These are phyloP conservation scores for Anastatica hierochuntica DNA, from an alignment of 345 rosid species.

Conservation along the genomic window DNA sequence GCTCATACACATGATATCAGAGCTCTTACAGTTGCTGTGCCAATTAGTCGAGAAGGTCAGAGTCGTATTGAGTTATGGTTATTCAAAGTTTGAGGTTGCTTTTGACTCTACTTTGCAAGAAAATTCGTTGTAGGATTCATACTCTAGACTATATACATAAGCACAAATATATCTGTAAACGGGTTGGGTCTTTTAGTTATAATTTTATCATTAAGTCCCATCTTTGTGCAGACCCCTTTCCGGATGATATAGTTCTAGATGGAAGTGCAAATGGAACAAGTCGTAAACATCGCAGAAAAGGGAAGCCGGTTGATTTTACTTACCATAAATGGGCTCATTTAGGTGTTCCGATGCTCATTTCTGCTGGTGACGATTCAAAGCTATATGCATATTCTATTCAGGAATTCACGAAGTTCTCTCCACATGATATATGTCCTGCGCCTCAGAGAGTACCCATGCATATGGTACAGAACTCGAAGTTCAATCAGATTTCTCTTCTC, in stretches of 20 bases:
- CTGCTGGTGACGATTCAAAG: constrained; percentile 95
- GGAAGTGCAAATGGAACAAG: constrained; percentile 23
- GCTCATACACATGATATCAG: constrained; percentile 92
- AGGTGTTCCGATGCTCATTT: constrained; percentile 95
- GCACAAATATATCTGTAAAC: neutral
- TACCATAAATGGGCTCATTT: constrained; percentile 79
- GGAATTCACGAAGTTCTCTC: constrained; percentile 81
- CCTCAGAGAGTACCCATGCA: constrained; percentile 86
- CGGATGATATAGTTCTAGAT: constrained; percentile 30
- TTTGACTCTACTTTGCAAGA: too few species aligned
- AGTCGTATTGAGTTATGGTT: neutral
- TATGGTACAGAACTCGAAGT: constrained; percentile 46
- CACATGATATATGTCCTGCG: constrained; percentile 94
- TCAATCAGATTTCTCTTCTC: constrained; percentile 52
- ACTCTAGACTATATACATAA: neutral
- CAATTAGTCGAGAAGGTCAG: constrained; percentile 76
- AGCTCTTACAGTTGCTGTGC: constrained; percentile 82
- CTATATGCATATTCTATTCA: constrained; percentile 78
- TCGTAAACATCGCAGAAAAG: constrained; percentile 31
- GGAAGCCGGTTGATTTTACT: constrained; percentile 53
- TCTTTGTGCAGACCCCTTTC: constrained; percentile 42
- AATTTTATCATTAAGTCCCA: neutral
- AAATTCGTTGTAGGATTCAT: too few species aligned
- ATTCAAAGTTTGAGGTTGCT: neutral
- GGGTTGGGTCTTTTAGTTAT: neutral